Evolutionary conservation across 2,329 filamentous ascomycete genomes (phyloP), one percentile per base, ranked within the genome.

Genomic region (Penicillium sp.): DNA sequence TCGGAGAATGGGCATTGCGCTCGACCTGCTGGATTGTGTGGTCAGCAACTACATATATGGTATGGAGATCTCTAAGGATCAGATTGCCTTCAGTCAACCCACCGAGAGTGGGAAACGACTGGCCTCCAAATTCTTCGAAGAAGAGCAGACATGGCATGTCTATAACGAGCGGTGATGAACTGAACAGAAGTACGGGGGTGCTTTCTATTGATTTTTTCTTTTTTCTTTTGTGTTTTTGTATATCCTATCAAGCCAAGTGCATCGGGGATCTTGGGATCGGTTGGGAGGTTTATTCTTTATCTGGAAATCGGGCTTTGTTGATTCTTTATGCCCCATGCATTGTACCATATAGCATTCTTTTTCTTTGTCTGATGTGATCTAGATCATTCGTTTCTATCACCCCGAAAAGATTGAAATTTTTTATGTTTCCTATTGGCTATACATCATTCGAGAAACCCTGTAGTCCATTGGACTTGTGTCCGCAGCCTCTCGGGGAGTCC

Each of bases 1-100:
- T 55, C 78, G 85, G 29, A 73, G 81, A 41, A 78, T 81, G 60
- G 83, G 84, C 8, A 79, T 87, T 50, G 85, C 84, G 4, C 79
- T 78, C 50, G 76, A 78, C 52, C 70, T 88, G 44, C 69, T 88
- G 18, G 82, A 87, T 56, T 79, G 77, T 53, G 81, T 82, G 23
- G 75, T 81, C 52, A 76, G 73, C 54, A 78, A 81, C 63, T 85
- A 85, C 63, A 76, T 84, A 51, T 81, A 82, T 56, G 80, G 81
- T 2, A 75, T 83, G 69, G 77, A 78, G 37, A 76, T 86, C 46
- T 74, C 78, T 18, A 85, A 83, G 67, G 74, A 77, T 11, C 69
- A 79, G 64, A 75, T 87, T 37, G 85, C 85, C 2, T 87, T 88
- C 71, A 86, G 84, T 62, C 84, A 86, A 63, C 85, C 85, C n/a